Conservation (phyloP, 75 land plant genomes). For the Sequoia sempervirens region DNA sequence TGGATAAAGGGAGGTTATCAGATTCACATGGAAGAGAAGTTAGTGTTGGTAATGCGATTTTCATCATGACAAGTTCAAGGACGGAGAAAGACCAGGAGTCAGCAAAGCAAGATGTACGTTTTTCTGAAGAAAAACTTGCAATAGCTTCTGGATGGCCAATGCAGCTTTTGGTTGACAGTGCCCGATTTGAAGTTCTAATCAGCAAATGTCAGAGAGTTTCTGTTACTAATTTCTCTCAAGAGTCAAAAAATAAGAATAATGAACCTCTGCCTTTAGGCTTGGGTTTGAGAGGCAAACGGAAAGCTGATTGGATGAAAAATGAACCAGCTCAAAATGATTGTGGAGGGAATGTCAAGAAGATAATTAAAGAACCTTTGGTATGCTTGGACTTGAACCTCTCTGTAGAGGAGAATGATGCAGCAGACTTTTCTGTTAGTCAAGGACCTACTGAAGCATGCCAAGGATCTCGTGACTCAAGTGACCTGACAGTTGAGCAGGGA, state of each 20-base stretch:
- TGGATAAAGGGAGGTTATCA: slow-evolving; percentile 65
- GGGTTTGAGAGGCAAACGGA: slow-evolving; percentile 35
- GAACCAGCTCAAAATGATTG: slow-evolving; percentile 13
- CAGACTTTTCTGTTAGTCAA: not conserved
- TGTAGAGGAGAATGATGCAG: slow-evolving; percentile 45
- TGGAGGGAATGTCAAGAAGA: slow-evolving; percentile 18
- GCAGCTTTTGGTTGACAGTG: slow-evolving; percentile 19
- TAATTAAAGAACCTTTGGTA: slow-evolving; percentile 26
- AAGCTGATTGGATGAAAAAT: slow-evolving; percentile 36
- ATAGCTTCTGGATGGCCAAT: slow-evolving; percentile 28
- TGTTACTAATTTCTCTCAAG: not conserved
- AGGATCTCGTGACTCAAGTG: slow-evolving; percentile 60
- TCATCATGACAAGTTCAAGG: slow-evolving; percentile 64
- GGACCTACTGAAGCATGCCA: slow-evolving; percentile 28
- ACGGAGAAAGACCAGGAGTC: slow-evolving; percentile 18
- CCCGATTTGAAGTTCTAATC: not conserved
- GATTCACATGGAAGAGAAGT: slow-evolving; percentile 85
- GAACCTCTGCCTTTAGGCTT: not conserved
- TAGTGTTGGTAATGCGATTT: slow-evolving; percentile 58
- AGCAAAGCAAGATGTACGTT: slow-evolving; percentile 7
- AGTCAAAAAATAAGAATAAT: not conserved
- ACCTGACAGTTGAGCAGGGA: slow-evolving; percentile 38
- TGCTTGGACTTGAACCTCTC: slow-evolving; percentile 71
- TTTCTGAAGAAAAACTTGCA: slow-evolving; percentile 28
- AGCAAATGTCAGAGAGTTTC: slow-evolving; percentile 6